These are phyloP conservation scores for Adiantum capillusveneris DNA, from an alignment of 75 land plant genomes.

Conservation along the genomic window DNA sequence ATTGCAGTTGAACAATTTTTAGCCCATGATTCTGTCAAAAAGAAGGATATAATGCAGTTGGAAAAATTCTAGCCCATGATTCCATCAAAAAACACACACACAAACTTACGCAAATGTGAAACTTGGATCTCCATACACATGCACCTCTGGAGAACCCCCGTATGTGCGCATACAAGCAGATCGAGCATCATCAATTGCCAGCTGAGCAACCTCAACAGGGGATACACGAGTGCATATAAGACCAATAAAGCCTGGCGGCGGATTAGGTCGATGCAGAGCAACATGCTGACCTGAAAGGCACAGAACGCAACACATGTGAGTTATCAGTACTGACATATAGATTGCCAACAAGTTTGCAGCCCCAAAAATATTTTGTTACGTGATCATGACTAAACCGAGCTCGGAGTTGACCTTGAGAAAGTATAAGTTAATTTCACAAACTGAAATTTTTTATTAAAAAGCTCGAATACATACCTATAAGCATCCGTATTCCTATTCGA, in stretches of 20 bases:
- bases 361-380: background rate
- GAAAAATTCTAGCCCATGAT: too few relatives aligned
- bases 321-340: too few relatives aligned
- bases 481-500: too few relatives aligned
- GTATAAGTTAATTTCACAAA: too few relatives aligned
- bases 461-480: conserved; percentile 59
- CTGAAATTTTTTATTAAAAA: background rate
- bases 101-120: conserved; percentile 92
- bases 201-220: conserved; percentile 69
- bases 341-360: background rate
- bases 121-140: conserved; percentile 87
- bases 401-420: too few relatives aligned
- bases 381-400: background rate
- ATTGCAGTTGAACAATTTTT: background rate
- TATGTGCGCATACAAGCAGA: conserved; percentile 72
- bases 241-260: conserved; percentile 65
- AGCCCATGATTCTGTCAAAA: too few relatives aligned
- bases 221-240: conserved; percentile 71
- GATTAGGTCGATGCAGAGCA: conserved; percentile 77
- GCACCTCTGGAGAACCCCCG: conserved; percentile 88
- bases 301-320: too few relatives aligned
- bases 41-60: too few relatives aligned
- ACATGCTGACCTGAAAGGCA: conserved; percentile 87
- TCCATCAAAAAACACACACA: background rate
- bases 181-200: conserved; percentile 96